Evolutionary conservation across 2,329 filamentous ascomycete species (phyloP).

Genomic region (Trichoderma sp.): DNA sequence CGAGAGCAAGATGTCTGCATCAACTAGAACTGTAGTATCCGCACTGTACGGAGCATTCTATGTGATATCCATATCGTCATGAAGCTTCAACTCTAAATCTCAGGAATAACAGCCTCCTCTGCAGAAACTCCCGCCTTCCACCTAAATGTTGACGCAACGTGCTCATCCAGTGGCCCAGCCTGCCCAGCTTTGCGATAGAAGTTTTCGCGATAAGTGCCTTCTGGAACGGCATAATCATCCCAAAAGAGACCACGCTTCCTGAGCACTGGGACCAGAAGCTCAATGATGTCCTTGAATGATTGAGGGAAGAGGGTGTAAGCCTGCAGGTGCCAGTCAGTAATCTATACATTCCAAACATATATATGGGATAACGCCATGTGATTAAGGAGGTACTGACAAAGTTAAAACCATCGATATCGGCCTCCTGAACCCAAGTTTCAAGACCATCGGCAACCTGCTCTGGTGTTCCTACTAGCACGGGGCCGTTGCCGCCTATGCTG

Average conservation of each 20-base stretch:
- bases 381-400: slow-evolving; percentile 47
- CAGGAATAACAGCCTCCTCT: slow-evolving; percentile 17
- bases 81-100: slow-evolving; percentile 4
- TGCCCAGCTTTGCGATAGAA: slow-evolving; percentile 51
- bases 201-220: slow-evolving; percentile 60
- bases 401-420: slow-evolving; percentile 68
- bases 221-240: slow-evolving; percentile 51
- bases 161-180: slow-evolving; percentile 48
- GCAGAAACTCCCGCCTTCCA: slow-evolving; percentile 29
- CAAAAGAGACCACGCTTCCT: slow-evolving; percentile 56
- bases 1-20: not conserved
- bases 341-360: too few species aligned
- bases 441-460: slow-evolving; percentile 33
- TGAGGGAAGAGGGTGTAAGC: slow-evolving; percentile 65
- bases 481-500: slow-evolving; percentile 64
- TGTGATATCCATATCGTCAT: not conserved
- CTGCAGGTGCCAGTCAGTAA: slow-evolving; percentile 27
- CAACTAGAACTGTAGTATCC: not conserved
- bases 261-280: slow-evolving; percentile 63
- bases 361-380: too few species aligned
- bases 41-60: not conserved
- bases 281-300: slow-evolving; percentile 65
- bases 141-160: slow-evolving; percentile 50
- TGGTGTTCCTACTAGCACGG: slow-evolving; percentile 60
- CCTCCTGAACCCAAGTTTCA: slow-evolving; percentile 44